Evolutionary conservation across 345 rosid genomes (phyloP).

Genomic region (Brassica juncea): DNA sequence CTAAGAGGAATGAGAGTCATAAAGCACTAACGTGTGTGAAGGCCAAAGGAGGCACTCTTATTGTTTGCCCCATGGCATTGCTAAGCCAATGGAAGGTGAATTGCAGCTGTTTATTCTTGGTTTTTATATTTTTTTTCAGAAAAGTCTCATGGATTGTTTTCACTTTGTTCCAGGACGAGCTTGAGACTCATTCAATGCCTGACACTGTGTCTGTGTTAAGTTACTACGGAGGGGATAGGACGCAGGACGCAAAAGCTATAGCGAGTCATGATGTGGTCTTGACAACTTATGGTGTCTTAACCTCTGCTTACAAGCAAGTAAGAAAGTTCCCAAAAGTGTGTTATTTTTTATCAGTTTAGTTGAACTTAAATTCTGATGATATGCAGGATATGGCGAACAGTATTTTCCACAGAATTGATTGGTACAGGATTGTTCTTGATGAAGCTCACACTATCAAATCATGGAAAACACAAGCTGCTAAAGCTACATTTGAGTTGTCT

Average conservation of each 20-base stretch:
- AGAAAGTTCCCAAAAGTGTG: slow-evolving; percentile 13
- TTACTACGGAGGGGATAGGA: slow-evolving; percentile 67
- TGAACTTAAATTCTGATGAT: background rate
- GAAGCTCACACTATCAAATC: slow-evolving; percentile 74
- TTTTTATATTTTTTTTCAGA: background rate
- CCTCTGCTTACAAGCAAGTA: slow-evolving; percentile 59
- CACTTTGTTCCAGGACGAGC: slow-evolving; percentile 55
- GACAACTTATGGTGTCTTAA: slow-evolving; percentile 70
- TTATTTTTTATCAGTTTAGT: background rate
- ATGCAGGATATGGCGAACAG: slow-evolving; percentile 49
- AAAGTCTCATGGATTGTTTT: slow-evolving; percentile 3
- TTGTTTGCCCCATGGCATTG: slow-evolving; percentile 75
- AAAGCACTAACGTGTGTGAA: slow-evolving; percentile 21
- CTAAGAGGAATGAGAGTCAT: slow-evolving; percentile 32
- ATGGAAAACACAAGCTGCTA: slow-evolving; percentile 55
- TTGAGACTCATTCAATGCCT: slow-evolving; percentile 59
- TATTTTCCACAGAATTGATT: slow-evolving; percentile 58
- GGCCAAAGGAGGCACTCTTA: slow-evolving; percentile 67
- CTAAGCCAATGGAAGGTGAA: slow-evolving; percentile 76
- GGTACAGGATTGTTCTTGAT: slow-evolving; percentile 71
- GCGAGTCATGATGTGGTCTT: slow-evolving; percentile 61
- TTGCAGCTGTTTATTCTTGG: slow-evolving; percentile 3
- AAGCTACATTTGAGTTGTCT: slow-evolving; percentile 51
- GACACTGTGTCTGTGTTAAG: slow-evolving; percentile 55
- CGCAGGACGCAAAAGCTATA: slow-evolving; percentile 50